Base-by-base conservation (phyloP, 1,139 yeast species). In the Suhomyces wounanorum region DNA sequence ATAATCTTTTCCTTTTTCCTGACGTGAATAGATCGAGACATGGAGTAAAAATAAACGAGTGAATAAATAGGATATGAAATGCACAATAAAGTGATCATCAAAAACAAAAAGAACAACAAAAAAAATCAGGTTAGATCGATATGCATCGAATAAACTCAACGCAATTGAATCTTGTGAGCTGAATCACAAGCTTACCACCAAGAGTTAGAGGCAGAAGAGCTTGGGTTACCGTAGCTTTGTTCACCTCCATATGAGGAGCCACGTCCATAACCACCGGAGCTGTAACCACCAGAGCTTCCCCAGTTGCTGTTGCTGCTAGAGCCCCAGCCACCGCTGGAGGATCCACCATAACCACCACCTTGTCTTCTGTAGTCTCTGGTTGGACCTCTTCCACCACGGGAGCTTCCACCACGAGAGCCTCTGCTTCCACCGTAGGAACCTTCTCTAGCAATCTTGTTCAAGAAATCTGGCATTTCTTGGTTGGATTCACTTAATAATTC, bases 401-500 rank as follows among this genome's bases (percentile, higher is more conserved):
- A 11, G 21, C 39, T 14, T 53, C 87, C 80, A 51, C 72, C 58
- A 43, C 66, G 56, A 21, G 65, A 51, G 40, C 71, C 65, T 51
- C 84, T 76, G 53, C 85, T 75, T 59, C 84, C 77, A 58, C 87
- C 85, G 61, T 77, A 79, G 48, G 87, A 74, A 50, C 83, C 74
- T 77, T 92, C 98, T 76, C 96, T 87, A 55, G 89, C 78, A 61
- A 91, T 83, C 60, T 86, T 82, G 60, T 80, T 82, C 70, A 94
- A 83, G 79, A 94, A 94, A 56, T 83, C 83, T 59, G 99, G 99
- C 61, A 92, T 87, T 71, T 92, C 98, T 79, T 94, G 99, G 78
- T 94, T 92, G 59, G 99, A 98, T 77, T 94, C 99, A 63, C 84
- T 72, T 67, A 94, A 84, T 64, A 95, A 82, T 54, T 89, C 97